A percentile compares a stretch with the other conserved stretches of the same genome.
phyloP scores from a whole-genome alignment of 345 rosid genomes.

The Odontarrhena argentea region DNA sequence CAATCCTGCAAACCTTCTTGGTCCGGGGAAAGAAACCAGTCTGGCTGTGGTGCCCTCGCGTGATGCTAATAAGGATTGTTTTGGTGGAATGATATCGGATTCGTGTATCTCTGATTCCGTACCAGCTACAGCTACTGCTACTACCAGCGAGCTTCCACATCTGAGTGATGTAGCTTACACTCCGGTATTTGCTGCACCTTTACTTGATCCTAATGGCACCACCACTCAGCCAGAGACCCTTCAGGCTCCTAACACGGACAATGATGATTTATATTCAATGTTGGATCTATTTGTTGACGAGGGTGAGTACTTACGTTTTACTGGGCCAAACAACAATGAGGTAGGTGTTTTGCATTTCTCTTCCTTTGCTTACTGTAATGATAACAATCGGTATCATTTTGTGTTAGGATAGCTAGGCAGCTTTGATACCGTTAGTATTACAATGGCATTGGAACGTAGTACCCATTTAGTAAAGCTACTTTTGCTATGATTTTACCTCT shows the following conservation, averaged over 20 bases:
- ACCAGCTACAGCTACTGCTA: slow-evolving; percentile 12
- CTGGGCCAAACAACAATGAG: slow-evolving; percentile 26
- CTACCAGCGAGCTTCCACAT: slow-evolving; percentile 23
- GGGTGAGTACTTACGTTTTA: slow-evolving; percentile 18
- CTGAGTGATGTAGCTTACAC: slow-evolving; percentile 24
- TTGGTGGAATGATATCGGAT: slow-evolving; percentile 33
- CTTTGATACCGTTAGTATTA: background rate
- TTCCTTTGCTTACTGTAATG: slow-evolving; percentile 1
- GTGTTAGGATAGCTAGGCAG: background rate
- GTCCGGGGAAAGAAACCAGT: slow-evolving; percentile 19
- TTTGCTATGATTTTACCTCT: background rate
- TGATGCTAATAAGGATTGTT: slow-evolving; percentile 1
- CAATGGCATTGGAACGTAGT: background rate
- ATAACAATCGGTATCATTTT: background rate
- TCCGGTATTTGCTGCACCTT: slow-evolving; percentile 25
- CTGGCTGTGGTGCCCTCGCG: slow-evolving; percentile 6
- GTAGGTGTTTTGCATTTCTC: slow-evolving; percentile 18
- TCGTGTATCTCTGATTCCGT: slow-evolving; percentile 27
- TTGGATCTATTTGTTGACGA: slow-evolving; percentile 37
- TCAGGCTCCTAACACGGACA: slow-evolving; percentile 10
- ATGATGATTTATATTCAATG: slow-evolving; percentile 37
- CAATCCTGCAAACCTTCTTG: background rate
- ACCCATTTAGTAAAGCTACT: background rate
- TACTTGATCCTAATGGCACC: background rate
- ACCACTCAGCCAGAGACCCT: slow-evolving; percentile 19